phyloP scores from a whole-genome alignment of 495 filamentous ascomycete species.

The Xylaria castorea region DNA sequence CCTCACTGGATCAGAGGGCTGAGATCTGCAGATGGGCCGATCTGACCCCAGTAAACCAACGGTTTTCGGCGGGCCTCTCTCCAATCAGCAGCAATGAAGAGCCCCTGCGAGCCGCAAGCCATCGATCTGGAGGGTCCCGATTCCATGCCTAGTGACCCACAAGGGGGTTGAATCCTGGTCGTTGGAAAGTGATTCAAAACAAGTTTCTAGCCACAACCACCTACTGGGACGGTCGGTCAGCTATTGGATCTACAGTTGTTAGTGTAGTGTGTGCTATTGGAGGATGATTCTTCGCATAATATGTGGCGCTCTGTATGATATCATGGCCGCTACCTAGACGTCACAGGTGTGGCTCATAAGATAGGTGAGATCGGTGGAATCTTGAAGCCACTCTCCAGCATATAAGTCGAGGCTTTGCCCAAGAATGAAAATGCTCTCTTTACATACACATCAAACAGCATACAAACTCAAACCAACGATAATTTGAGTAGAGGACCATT shows the following conservation, averaged over 20 bases:
- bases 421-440: neutral
- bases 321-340: conserved; percentile 33
- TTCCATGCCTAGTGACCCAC: conserved; percentile 17
- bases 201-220: conserved; percentile 42
- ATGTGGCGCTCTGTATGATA: conserved; percentile 28
- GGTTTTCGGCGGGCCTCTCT: conserved; percentile 10
- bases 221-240: neutral
- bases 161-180: conserved; percentile 21
- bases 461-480: neutral
- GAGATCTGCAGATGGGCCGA: conserved; percentile 9
- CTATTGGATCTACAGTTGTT: neutral
- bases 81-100: neutral
- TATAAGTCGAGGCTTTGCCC: conserved; percentile 24
- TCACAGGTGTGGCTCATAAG: conserved; percentile 33
- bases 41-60: conserved; percentile 14
- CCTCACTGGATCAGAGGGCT: neutral
- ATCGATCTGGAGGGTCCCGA: conserved; percentile 24
- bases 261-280: neutral
- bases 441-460: neutral
- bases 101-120: conserved; percentile 25
- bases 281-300: conserved; percentile 10
- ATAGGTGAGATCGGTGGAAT: conserved; percentile 7
- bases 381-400: conserved; percentile 21
- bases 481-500: neutral
- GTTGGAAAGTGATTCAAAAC: conserved; percentile 29